Evolutionary conservation across 2,329 filamentous ascomycete genomes (phyloP), one percentile per base, ranked within the genome.

Genomic region (Hyphodiscus sp.): DNA sequence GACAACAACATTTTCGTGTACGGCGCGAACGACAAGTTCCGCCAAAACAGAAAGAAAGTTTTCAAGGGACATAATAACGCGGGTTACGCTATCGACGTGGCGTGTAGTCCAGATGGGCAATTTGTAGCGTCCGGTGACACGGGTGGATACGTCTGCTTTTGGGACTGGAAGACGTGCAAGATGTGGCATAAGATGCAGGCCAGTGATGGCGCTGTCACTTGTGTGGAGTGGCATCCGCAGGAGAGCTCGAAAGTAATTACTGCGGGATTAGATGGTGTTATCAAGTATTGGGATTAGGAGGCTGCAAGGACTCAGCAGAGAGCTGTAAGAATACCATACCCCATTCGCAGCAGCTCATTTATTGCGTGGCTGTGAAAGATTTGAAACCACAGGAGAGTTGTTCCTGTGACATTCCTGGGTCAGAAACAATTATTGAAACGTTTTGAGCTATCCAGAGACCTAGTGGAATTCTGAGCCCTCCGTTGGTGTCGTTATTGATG

Each of bases 141-240:
- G 49, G 90, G 82, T 16, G 94, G 95, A 38, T 96, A 82, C 65
- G 83, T 96, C 47, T 95, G 89, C 72, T 96, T 97, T 74, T 99
- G 91, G 90, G 94, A 97, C 72, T 99, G 91, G 89, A 99, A 99
- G 81, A 96, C 91, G 41, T 95, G 92, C 71, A 97, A 96, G 74
- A 92, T 99, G 91, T 96, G 90, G 73, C 90, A 96, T 73, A 97
- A 97, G 78, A 83, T 99, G 60, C 82, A 87, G 72, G 91, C 90
- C 20, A 84, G 89, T 55, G 91, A 90, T 51, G 82, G 86, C 50
- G 83, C 91, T 5, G 79, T 96, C 51, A 89, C 90, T n/a, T 89
- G 86, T 61, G 82, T 94, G 54, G 87, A 88, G 69, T 99, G 94
- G 92, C 91, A 97, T 71, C 91, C 92, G n/a, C 88, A 96, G 73